Evolutionary conservation across 2,329 filamentous ascomycete species (phyloP), one percentile per base, ranked within the genome.

Genomic region (Chaetomiaceae sp.): DNA sequence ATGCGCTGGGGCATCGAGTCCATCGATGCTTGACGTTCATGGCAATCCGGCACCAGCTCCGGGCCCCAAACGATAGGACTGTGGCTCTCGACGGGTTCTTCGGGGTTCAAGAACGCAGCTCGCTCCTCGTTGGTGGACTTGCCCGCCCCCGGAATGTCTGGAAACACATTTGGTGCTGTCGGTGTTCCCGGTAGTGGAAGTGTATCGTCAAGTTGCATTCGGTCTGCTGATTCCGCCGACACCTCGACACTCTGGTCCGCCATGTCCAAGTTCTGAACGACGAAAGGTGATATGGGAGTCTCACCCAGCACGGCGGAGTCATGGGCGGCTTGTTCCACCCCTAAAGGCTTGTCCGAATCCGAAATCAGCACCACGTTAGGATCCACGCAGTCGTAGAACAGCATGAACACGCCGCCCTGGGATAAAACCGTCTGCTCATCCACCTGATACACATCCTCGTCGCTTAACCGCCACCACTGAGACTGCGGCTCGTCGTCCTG

Each of bases 401-500:
- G 78, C 92, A 99, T 97, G 66, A 97, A 97, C 0, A 91, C 92
- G 1, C 89, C 90, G 0, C 84, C 84, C 61, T 95, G 86, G 2
- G 76, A 78, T 46, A 94, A 73, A 0, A 95, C 88, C 25, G 80
- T 78, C 10, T 85, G 78, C 66, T 96, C 89, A 18, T 80, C 80
- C 21, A 91, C 86, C 58, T 81, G 77, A 56, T 77, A 81, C 7
- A 97, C 91, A 57, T 87, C 85, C 55, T 96, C 89, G 63, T 97
- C 92, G 67, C 92, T 97, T 25, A 97, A 76, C 14, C 88, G 79
- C 85, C 90, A 99, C 94, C 94, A 97, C 54, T 82, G 79, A 58
- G 79, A 74, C 13, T 73, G 61, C 23, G 61, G 66, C 32, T 69
- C 66, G 51, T 57, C 66, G 51, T 57, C 38, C 5, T 34, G 41